These are phyloP conservation scores for Paraphoma chrysanthemicola DNA, from an alignment of 2,329 filamentous ascomycete genomes.

Conservation along the genomic window DNA sequence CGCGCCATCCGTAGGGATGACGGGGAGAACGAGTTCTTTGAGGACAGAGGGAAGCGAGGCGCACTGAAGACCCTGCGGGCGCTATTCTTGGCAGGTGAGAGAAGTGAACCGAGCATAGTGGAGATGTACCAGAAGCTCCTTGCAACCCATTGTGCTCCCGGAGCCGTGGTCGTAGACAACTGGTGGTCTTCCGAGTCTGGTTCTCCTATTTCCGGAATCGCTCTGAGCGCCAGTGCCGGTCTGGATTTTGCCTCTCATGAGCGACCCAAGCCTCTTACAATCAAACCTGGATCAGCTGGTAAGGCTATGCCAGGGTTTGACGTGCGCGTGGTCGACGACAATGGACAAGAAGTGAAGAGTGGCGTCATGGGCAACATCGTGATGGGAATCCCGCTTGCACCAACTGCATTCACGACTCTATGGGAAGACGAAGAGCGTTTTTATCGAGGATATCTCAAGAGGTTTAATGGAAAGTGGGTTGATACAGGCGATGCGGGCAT, in stretches of 20 bases:
- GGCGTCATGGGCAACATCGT: slow-evolving; percentile 93
- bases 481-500: slow-evolving; percentile 92
- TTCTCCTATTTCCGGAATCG: slow-evolving; percentile 71
- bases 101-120: slow-evolving; percentile 86
- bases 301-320: slow-evolving; percentile 94
- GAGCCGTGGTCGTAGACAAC: slow-evolving; percentile 71
- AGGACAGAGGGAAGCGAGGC: slow-evolving; percentile 67
- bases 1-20: slow-evolving; percentile 88
- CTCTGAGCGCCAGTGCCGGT: slow-evolving; percentile 68
- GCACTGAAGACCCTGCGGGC: slow-evolving; percentile 76
- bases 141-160: slow-evolving; percentile 67
- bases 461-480: slow-evolving; percentile 82
- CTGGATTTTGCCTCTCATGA: slow-evolving; percentile 57
- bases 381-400: slow-evolving; percentile 79
- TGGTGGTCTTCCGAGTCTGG: slow-evolving; percentile 79
- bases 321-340: slow-evolving; percentile 82
- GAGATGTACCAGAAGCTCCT: slow-evolving; percentile 80
- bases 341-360: slow-evolving; percentile 72
- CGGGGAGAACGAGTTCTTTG: slow-evolving; percentile 72
- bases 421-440: slow-evolving; percentile 89
- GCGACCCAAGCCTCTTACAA: slow-evolving; percentile 59
- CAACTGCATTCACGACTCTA: slow-evolving; percentile 83
- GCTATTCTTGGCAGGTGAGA: slow-evolving; percentile 86
- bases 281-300: slow-evolving; percentile 86
- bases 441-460: slow-evolving; percentile 81